A percentile compares a stretch with the other conserved stretches of the same genome.
These are phyloP conservation scores for Fusarium chlamydosporum DNA, from an alignment of 2,329 filamentous ascomycete genomes.

Conservation along the genomic window DNA sequence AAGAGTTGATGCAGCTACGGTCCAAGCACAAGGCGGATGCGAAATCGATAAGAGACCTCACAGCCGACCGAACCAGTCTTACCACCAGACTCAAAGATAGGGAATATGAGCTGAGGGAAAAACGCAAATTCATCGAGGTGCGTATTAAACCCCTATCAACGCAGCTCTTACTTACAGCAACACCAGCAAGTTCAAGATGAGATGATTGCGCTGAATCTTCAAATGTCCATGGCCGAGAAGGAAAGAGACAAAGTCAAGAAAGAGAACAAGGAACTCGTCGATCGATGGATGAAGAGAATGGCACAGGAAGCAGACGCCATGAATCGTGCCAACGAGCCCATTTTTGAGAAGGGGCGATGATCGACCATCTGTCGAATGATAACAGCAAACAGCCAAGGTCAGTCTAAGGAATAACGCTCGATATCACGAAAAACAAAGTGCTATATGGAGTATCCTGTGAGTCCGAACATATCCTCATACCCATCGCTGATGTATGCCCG, in stretches of 20 bases:
- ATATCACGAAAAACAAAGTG: conserved; percentile 45
- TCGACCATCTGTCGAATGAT: background rate
- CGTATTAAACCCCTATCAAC: conserved; percentile 10
- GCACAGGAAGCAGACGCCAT: conserved; percentile 88
- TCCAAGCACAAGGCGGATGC: conserved; percentile 71
- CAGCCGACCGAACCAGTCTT: conserved; percentile 72
- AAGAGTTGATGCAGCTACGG: conserved; percentile 75
- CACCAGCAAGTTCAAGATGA: conserved; percentile 88
- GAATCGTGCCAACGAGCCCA: conserved; percentile 75
- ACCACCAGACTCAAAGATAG: conserved; percentile 80
- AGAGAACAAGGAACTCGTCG: conserved; percentile 91
- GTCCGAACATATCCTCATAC: conserved; percentile 45
- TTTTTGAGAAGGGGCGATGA: conserved; percentile 52
- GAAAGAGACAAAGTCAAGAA: conserved; percentile 77
- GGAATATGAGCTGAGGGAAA: conserved; percentile 87
- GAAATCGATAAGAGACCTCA: conserved; percentile 72
- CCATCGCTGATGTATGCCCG: conserved; percentile 40
- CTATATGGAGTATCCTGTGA: conserved; percentile 55
- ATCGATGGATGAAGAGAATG: conserved; percentile 92
- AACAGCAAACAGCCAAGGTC: conserved; percentile 13
- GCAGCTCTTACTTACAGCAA: conserved; percentile 27
- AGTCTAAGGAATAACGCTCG: conserved; percentile 14
- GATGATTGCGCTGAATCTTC: conserved; percentile 86
- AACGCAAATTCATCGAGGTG: conserved; percentile 85
- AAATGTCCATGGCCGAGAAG: conserved; percentile 88